Evolutionary conservation across 768 basidiomycete genomes (phyloP).

Genomic region (Pilatotrama ljubarskyi): DNA sequence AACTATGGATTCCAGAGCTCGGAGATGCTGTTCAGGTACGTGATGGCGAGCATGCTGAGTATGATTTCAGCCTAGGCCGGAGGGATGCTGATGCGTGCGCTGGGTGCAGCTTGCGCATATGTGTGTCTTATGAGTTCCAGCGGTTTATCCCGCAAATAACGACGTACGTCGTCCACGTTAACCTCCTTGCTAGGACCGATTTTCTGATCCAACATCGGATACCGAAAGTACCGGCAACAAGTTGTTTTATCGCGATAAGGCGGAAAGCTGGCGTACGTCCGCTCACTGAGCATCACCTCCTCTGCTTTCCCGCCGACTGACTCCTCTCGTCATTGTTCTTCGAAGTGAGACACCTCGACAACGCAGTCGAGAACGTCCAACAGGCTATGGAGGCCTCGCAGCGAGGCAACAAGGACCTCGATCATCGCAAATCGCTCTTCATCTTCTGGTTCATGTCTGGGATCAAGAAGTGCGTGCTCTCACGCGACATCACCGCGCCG

Average conservation of each 20-base stretch:
- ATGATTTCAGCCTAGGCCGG: too few relatives aligned
- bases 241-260: conserved; percentile 20
- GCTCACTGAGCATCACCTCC: background rate
- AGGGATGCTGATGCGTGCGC: background rate
- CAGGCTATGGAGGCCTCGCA: background rate
- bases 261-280: conserved; percentile 15
- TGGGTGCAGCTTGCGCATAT: conserved; percentile 4
- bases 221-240: conserved; percentile 1
- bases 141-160: conserved; percentile 19
- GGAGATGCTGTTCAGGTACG: conserved; percentile 18
- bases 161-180: background rate
- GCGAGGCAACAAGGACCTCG: background rate
- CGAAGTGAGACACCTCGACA: background rate
- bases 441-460: conserved; percentile 16
- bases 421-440: conserved; percentile 20
- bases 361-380: background rate
- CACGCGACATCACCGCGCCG: background rate
- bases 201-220: background rate
- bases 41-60: background rate
- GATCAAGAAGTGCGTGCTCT: conserved; percentile 10
- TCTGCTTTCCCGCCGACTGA: background rate
- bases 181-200: background rate
- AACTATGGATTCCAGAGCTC: conserved; percentile 13
- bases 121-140: conserved; percentile 17
- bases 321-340: background rate